Evolutionary conservation across 2,329 filamentous ascomycete genomes (phyloP).

Genomic region (Hypocrella siamensis): DNA sequence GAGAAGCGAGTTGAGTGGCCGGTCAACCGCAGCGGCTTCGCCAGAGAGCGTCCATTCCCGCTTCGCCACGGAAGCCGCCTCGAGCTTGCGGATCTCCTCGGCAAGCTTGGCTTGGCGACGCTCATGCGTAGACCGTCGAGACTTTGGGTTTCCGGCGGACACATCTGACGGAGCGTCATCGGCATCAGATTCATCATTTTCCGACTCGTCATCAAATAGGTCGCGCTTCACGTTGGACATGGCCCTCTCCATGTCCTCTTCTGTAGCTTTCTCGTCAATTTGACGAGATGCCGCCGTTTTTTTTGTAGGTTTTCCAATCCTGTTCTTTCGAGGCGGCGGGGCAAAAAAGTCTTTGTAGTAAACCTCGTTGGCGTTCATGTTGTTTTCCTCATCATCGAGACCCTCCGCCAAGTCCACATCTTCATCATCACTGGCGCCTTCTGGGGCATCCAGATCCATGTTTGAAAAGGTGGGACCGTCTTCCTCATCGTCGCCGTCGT

Average conservation of each 20-base stretch:
- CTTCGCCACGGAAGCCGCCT: slow-evolving; percentile 78
- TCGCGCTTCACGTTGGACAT: slow-evolving; percentile 81
- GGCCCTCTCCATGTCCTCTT: slow-evolving; percentile 60
- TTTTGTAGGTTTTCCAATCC: slow-evolving; percentile 22
- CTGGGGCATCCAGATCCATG: slow-evolving; percentile 55
- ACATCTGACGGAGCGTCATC: slow-evolving; percentile 48
- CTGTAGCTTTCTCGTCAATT: slow-evolving; percentile 30
- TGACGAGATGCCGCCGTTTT: slow-evolving; percentile 22
- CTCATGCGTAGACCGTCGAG: slow-evolving; percentile 72
- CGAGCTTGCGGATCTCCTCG: slow-evolving; percentile 81
- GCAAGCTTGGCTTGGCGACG: slow-evolving; percentile 70
- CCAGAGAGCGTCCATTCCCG: slow-evolving; percentile 82
- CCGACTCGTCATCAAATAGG: slow-evolving; percentile 68
- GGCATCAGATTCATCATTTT: slow-evolving; percentile 48
- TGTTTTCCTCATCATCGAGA: slow-evolving; percentile 35
- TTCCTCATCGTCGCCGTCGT: slow-evolving; percentile 52
- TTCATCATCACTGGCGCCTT: slow-evolving; percentile 53
- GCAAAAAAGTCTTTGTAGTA: slow-evolving; percentile 92
- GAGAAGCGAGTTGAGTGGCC: slow-evolving; percentile 80
- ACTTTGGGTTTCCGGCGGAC: slow-evolving; percentile 53
- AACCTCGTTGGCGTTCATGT: slow-evolving; percentile 69
- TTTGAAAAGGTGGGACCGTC: slow-evolving; percentile 74
- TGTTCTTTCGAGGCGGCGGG: slow-evolving; percentile 61
- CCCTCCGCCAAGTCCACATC: slow-evolving; percentile 30
- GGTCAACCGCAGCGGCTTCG: slow-evolving; percentile 68